Percentiles rank a stretch among this genome's conserved stretches.
Conservation (phyloP, 352 stramenopile species). For the Globisporangium radiosum region DNA sequence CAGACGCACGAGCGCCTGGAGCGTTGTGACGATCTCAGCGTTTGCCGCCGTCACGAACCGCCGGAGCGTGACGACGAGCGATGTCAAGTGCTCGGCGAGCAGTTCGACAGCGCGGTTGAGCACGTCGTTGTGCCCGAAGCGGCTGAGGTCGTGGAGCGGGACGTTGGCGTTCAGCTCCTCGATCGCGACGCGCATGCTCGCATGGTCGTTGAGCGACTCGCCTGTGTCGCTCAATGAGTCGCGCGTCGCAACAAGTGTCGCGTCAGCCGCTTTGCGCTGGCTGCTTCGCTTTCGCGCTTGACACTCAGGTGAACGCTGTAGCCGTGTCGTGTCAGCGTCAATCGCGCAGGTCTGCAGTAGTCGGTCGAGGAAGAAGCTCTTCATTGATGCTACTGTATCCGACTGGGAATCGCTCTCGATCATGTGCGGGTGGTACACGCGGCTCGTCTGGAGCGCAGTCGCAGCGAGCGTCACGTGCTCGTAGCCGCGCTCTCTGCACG, state of each 20-base stretch:
- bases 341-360: constrained; percentile 30
- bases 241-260: constrained; percentile 8
- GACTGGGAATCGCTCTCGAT: constrained; percentile 19
- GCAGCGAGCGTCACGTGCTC: constrained; percentile 40
- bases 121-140: constrained; percentile 23
- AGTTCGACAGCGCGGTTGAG: constrained; percentile 42
- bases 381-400: constrained; percentile 23
- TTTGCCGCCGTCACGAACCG: constrained; percentile 27
- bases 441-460: constrained; percentile 37
- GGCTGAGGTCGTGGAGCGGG: constrained; percentile 29
- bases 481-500: constrained; percentile 50
- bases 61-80: constrained; percentile 27
- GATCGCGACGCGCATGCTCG: constrained; percentile 35
- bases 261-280: background rate
- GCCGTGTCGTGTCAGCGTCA: background rate
- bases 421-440: constrained; percentile 56
- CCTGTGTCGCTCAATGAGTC: constrained; percentile 37
- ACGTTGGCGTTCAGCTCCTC: constrained; percentile 57
- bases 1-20: constrained; percentile 48
- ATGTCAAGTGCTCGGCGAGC: constrained; percentile 36
- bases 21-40: constrained; percentile 31
- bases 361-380: constrained; percentile 50
- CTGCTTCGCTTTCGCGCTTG: background rate
- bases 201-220: constrained; percentile 42
- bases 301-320: background rate